These are phyloP conservation scores for Solanum ossicruentum DNA, from an alignment of 257 asterid genomes.

Conservation along the genomic window DNA sequence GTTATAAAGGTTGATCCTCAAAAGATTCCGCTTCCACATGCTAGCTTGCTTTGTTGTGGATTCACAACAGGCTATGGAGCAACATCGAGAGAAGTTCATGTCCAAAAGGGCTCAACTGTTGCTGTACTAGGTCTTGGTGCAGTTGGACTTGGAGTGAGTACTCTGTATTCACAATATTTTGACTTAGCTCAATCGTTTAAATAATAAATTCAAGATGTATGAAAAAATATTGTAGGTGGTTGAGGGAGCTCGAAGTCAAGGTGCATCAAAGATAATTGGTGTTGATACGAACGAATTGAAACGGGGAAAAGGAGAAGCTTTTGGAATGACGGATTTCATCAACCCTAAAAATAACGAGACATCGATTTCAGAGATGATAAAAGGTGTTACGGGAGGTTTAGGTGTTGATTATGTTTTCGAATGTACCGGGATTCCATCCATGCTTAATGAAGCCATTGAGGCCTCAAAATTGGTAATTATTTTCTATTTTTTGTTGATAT, in stretches of 20 bases:
- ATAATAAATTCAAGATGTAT: not conserved
- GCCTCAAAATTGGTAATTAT: not conserved
- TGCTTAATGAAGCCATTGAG: not conserved
- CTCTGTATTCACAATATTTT: not conserved
- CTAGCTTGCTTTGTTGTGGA: slow-evolving; percentile 73
- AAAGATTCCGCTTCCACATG: slow-evolving; percentile 37
- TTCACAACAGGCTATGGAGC: slow-evolving; percentile 56
- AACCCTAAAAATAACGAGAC: not conserved
- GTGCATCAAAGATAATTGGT: slow-evolving; percentile 53
- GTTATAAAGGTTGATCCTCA: slow-evolving; percentile 44
- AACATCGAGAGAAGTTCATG: slow-evolving; percentile 10
- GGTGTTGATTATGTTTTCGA: not conserved
- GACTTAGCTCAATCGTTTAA: not conserved
- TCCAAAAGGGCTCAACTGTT: not conserved
- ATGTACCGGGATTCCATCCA: not conserved
- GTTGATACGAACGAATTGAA: slow-evolving; percentile 47
- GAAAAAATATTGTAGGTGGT: slow-evolving; percentile 24
- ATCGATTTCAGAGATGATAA: not conserved
- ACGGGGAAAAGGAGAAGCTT: slow-evolving; percentile 33
- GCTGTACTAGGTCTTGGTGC: not conserved
- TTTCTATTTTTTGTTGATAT: not conserved
- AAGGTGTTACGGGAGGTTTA: not conserved
- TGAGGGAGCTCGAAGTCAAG: slow-evolving; percentile 42
- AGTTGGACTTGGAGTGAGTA: not conserved
- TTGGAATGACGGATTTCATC: not conserved